Evolutionary conservation across 208 protist species (phyloP).

Genomic region (Herpetomonas tarakana): DNA sequence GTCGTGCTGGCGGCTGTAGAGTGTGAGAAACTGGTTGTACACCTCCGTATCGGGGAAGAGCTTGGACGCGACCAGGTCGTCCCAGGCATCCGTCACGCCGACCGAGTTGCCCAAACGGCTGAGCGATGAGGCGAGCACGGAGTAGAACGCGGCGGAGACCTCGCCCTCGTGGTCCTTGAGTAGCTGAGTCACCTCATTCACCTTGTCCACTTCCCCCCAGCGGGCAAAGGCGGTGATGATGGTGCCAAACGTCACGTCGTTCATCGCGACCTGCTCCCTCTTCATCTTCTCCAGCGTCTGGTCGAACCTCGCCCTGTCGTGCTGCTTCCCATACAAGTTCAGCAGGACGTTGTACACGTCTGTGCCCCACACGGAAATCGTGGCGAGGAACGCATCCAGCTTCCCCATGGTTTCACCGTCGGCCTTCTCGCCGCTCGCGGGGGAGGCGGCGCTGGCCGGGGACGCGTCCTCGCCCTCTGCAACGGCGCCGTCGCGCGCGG

Average conservation of each 20-base stretch:
- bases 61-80: slow-evolving; percentile 76
- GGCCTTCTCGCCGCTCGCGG: background rate
- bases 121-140: slow-evolving; percentile 79
- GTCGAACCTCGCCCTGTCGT: slow-evolving; percentile 59
- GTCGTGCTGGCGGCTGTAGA: slow-evolving; percentile 81
- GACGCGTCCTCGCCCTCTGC: background rate
- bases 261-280: slow-evolving; percentile 67
- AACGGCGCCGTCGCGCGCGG: background rate
- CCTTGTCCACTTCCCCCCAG: slow-evolving; percentile 62
- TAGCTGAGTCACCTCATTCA: slow-evolving; percentile 70
- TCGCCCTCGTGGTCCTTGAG: slow-evolving; percentile 74
- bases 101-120: slow-evolving; percentile 71
- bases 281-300: slow-evolving; percentile 76
- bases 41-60: slow-evolving; percentile 84
- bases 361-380: slow-evolving; percentile 54
- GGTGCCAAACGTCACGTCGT: slow-evolving; percentile 89
- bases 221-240: slow-evolving; percentile 83
- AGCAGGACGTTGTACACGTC: slow-evolving; percentile 89
- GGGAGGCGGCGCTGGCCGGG: background rate
- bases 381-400: slow-evolving; percentile 49
- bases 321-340: slow-evolving; percentile 71
- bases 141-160: slow-evolving; percentile 81
- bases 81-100: slow-evolving; percentile 82
- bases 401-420: slow-evolving; percentile 19
- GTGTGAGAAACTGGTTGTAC: slow-evolving; percentile 83